These are phyloP conservation scores for Plenodomus lindquistii DNA, from an alignment of 2,329 filamentous ascomycete species.

Conservation along the genomic window DNA sequence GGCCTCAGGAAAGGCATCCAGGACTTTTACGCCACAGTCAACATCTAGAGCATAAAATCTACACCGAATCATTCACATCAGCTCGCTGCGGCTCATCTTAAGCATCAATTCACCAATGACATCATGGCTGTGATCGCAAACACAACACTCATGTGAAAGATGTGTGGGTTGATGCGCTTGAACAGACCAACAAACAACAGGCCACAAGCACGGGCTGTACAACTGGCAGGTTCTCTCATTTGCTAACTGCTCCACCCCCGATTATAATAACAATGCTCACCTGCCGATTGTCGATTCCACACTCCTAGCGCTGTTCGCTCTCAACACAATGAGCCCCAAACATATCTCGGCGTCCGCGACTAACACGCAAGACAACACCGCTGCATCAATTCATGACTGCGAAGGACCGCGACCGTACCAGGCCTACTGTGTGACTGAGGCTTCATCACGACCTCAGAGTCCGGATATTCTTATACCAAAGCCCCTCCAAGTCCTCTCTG, in stretches of 20 bases:
- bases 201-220: background rate
- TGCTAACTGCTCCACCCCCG: background rate
- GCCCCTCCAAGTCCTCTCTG: background rate
- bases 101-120: background rate
- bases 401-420: slow-evolving; percentile 13
- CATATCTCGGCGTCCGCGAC: background rate
- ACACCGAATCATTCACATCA: background rate
- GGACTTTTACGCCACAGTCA: slow-evolving; percentile 41
- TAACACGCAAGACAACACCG: slow-evolving; percentile 4
- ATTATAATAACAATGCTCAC: background rate
- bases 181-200: background rate
- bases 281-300: background rate
- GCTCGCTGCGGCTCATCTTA: background rate
- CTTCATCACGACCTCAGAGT: slow-evolving; percentile 19
- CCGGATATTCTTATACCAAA: slow-evolving; percentile 1
- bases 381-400: background rate
- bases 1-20: slow-evolving; percentile 52
- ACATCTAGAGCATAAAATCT: slow-evolving; percentile 12
- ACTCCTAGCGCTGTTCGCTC: background rate
- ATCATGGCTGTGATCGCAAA: background rate
- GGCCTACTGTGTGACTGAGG: slow-evolving; percentile 25
- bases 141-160: slow-evolving; percentile 1
- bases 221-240: background rate
- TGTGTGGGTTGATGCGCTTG: background rate
- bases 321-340: background rate